Evolutionary conservation across 148 eudicot species (phyloP).

Genomic region (Rhododendron mucronatum): DNA sequence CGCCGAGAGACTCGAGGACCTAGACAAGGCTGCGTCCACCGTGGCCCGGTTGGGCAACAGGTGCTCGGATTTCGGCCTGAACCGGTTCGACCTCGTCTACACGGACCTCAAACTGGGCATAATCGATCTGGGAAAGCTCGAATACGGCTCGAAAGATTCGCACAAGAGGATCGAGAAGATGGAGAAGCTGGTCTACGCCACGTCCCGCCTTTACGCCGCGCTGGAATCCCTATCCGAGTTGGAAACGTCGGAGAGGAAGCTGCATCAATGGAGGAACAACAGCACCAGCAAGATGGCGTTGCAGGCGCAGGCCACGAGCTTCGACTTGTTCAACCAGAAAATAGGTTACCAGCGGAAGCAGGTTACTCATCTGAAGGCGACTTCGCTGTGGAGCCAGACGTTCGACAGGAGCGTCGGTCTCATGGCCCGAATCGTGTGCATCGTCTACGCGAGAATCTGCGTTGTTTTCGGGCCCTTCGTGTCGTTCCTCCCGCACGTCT

Average conservation of each 20-base stretch:
- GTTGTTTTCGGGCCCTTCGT: constrained; percentile 46
- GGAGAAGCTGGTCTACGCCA: constrained; percentile 45
- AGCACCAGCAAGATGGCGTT: not conserved
- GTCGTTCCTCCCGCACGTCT: constrained; percentile 16
- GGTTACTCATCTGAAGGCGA: constrained; percentile 45
- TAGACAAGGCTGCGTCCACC: constrained; percentile 48
- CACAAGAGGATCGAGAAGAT: constrained; percentile 46
- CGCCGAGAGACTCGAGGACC: constrained; percentile 75
- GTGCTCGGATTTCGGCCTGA: constrained; percentile 48
- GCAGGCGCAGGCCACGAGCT: constrained; percentile 19
- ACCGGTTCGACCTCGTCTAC: constrained; percentile 46
- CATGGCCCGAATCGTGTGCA: constrained; percentile 48
- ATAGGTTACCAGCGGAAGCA: constrained; percentile 47
- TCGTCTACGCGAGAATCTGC: constrained; percentile 50
- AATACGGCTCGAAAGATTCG: constrained; percentile 41
- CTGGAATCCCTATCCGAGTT: constrained; percentile 47
- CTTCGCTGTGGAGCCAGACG: constrained; percentile 59
- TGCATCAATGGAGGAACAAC: constrained; percentile 35
- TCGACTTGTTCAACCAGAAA: constrained; percentile 45
- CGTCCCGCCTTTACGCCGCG: constrained; percentile 39
- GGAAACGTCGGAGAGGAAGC: constrained; percentile 48
- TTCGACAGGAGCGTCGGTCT: constrained; percentile 51
- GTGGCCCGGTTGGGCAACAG: constrained; percentile 52
- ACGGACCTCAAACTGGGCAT: constrained; percentile 51
- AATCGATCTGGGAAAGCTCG: constrained; percentile 35